Percentiles rank a stretch among this genome's conserved stretches.
Evolutionary conservation across 257 asterid species (phyloP).

Genomic region (Ophiorrhiza pumila): DNA sequence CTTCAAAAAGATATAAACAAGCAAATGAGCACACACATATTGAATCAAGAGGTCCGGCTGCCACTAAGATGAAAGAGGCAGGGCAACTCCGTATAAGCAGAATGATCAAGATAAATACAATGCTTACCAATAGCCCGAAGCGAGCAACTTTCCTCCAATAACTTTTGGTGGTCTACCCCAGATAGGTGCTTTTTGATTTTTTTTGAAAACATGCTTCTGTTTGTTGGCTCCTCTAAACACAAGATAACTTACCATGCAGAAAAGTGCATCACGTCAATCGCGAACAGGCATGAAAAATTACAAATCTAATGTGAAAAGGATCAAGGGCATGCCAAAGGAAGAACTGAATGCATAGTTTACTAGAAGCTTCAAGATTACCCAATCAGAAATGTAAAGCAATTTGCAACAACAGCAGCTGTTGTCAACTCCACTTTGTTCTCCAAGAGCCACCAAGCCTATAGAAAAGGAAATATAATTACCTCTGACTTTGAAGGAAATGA

Average conservation of each 20-base stretch:
- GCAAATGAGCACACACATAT: background rate
- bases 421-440: slow-evolving; percentile 69
- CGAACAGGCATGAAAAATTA: slow-evolving; percentile 2
- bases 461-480: slow-evolving; percentile 17
- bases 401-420: slow-evolving; percentile 66
- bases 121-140: slow-evolving; percentile 93
- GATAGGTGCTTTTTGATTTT: slow-evolving; percentile 77
- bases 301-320: slow-evolving; percentile 10
- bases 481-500: background rate
- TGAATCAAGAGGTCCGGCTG: background rate
- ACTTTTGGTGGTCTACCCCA: slow-evolving; percentile 95
- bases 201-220: slow-evolving; percentile 87
- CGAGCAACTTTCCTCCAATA: slow-evolving; percentile 93
- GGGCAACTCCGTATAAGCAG: too few relatives aligned
- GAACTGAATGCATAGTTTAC: background rate
- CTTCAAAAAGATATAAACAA: slow-evolving; percentile 29
- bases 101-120: background rate
- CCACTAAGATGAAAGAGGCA: background rate
- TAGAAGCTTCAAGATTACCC: slow-evolving; percentile 45
- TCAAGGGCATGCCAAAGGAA: background rate
- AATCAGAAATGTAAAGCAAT: slow-evolving; percentile 67
- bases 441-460: slow-evolving; percentile 97
- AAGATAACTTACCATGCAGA: slow-evolving; percentile 53
- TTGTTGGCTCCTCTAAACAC: slow-evolving; percentile 98
- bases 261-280: slow-evolving; percentile 22